Conservation (phyloP, 106 monocot genomes). For the Platanthera zijinensis region DNA sequence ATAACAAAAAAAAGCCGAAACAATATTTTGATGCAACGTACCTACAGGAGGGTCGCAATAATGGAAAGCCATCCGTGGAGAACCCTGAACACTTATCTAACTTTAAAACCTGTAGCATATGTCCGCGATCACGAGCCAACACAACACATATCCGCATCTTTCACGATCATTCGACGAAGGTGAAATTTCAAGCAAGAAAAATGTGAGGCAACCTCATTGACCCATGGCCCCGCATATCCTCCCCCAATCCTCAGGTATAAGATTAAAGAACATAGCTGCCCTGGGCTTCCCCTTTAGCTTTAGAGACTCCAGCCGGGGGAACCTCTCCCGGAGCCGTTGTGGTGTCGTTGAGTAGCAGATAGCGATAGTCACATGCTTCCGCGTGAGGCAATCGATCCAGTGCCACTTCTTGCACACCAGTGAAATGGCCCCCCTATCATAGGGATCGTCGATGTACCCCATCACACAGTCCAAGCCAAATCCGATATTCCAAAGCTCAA, state of each 20-base stretch:
- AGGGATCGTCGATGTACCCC: constrained; percentile 70
- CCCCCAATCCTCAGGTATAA: constrained; percentile 98
- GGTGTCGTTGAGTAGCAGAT: constrained; percentile 80
- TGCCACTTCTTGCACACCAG: constrained; percentile 75
- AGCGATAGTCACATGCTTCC: constrained; percentile 90
- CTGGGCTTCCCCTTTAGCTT: constrained; percentile 91
- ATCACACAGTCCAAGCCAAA: constrained; percentile 60
- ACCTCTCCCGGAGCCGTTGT: constrained; percentile 52
- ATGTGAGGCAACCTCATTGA: constrained; percentile 36
- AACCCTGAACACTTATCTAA: constrained; percentile 95
- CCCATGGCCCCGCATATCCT: constrained; percentile 77
- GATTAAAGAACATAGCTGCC: constrained; percentile 89
- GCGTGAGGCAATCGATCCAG: constrained; percentile 46
- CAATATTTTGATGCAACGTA: constrained; percentile 11
- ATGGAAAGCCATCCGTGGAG: constrained; percentile 55
- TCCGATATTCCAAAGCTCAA: constrained; percentile 44
- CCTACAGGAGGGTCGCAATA: constrained; percentile 69
- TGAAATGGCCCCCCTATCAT: constrained; percentile 73
- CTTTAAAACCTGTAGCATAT: constrained; percentile 47
- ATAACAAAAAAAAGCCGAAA: background rate
- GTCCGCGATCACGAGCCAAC: constrained; percentile 44
- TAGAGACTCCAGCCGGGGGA: constrained; percentile 72
- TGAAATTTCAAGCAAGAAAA: constrained; percentile 74
- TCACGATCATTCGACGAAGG: constrained; percentile 75
- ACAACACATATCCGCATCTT: constrained; percentile 47